Percentiles rank a stretch among this genome's conserved stretches.
phyloP scores from a whole-genome alignment of 2,329 filamentous ascomycete genomes.

The Ascochyta pisi region DNA sequence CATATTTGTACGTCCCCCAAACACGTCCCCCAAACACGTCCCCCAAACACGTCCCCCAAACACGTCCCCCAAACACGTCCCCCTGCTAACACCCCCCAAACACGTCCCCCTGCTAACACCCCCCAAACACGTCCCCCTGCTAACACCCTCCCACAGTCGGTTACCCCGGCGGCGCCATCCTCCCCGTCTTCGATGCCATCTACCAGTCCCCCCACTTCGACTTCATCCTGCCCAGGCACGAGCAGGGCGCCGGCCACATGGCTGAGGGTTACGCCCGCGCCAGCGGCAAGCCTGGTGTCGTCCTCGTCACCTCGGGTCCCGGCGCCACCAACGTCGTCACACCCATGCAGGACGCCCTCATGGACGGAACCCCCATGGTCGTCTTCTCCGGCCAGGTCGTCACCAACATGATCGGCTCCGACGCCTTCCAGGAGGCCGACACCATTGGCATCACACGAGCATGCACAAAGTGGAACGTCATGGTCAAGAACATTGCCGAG shows the following conservation, averaged over 20 bases:
- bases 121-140: slow-evolving; percentile 1
- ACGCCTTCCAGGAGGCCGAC: slow-evolving; percentile 97
- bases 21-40: not conserved
- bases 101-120: not conserved
- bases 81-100: slow-evolving; percentile 24
- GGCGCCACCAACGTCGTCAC: slow-evolving; percentile 97
- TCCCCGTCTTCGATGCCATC: slow-evolving; percentile 98
- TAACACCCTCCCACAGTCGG: slow-evolving; percentile 53
- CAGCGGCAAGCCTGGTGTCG: slow-evolving; percentile 91
- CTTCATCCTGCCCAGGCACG: slow-evolving; percentile 93
- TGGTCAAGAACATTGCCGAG: slow-evolving; percentile 95
- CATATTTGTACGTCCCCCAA: slow-evolving; percentile 88
- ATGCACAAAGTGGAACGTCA: slow-evolving; percentile 99
- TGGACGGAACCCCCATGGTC: slow-evolving; percentile 93
- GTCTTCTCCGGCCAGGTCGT: slow-evolving; percentile 95
- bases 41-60: not conserved
- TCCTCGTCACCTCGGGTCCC: slow-evolving; percentile 94
- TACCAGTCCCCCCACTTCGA: slow-evolving; percentile 98
- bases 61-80: not conserved
- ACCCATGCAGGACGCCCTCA: slow-evolving; percentile 93
- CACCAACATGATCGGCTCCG: slow-evolving; percentile 88
- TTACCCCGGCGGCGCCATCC: slow-evolving; percentile 94
- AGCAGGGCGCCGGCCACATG: slow-evolving; percentile 99
- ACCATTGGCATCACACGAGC: slow-evolving; percentile 91
- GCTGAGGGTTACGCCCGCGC: slow-evolving; percentile 95